Conservation (phyloP, 2,329 filamentous ascomycete species). For the Gremmenia infestans region DNA sequence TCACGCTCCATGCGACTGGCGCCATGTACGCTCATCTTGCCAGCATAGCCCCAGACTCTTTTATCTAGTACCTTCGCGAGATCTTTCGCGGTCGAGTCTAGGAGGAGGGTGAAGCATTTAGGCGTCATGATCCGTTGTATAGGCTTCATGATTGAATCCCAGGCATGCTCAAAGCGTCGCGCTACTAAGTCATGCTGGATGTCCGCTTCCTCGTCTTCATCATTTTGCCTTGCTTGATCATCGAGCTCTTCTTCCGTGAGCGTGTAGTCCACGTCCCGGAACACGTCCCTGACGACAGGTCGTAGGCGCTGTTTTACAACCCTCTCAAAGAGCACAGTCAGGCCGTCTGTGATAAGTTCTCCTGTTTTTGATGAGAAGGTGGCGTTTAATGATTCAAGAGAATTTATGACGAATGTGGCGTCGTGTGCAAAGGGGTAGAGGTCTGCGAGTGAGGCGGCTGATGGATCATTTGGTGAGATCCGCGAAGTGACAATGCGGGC, state of each 20-base stretch:
- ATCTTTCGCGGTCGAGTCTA: constrained; percentile 68
- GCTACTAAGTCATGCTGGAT: constrained; percentile 63
- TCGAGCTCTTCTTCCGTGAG: constrained; percentile 57
- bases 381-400: constrained; percentile 63
- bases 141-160: constrained; percentile 81
- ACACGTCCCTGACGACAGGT: constrained; percentile 79
- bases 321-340: constrained; percentile 80
- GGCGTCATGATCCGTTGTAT: constrained; percentile 79
- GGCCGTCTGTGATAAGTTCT: constrained; percentile 78
- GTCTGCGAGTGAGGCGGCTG: constrained; percentile 46
- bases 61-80: constrained; percentile 80
- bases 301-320: constrained; percentile 82
- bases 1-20: constrained; percentile 82
- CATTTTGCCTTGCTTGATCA: constrained; percentile 48
- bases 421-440: constrained; percentile 81
- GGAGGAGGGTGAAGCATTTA: constrained; percentile 68
- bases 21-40: constrained; percentile 71
- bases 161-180: constrained; percentile 75
- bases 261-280: constrained; percentile 86
- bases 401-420: constrained; percentile 60
- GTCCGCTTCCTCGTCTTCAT: constrained; percentile 41
- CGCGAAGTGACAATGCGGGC: constrained; percentile 74
- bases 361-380: constrained; percentile 72
- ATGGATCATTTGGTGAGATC: constrained; percentile 43
- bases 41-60: constrained; percentile 74